Percentiles rank a stretch among this genome's conserved stretches.
phyloP scores from a whole-genome alignment of 371 early-diverging fungal genomes.

The Coemansia linderi region DNA sequence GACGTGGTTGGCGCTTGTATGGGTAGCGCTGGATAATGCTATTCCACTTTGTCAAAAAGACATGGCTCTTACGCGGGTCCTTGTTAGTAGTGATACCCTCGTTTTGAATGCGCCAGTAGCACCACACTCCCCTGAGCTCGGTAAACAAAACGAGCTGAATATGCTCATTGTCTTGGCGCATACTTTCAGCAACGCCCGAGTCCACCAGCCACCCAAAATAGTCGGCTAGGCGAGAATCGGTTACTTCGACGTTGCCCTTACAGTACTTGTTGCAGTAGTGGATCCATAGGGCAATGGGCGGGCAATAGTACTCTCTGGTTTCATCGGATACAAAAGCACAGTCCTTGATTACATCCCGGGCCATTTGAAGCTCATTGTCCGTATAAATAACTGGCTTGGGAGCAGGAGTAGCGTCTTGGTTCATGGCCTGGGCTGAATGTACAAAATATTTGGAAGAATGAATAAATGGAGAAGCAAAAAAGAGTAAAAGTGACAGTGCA shows the following conservation, averaged over 20 bases:
- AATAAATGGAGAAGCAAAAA: conserved; percentile 35
- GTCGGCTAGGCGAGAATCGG: conserved; percentile 28
- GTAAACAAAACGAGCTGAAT: conserved; percentile 45
- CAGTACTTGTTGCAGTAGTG: conserved; percentile 36
- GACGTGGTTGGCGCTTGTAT: conserved; percentile 29
- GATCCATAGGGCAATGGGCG: conserved; percentile 48
- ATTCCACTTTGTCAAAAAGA: neutral
- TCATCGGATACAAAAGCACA: conserved; percentile 28
- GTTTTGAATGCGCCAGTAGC: conserved; percentile 49
- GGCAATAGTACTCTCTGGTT: conserved; percentile 45
- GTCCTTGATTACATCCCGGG: conserved; percentile 37
- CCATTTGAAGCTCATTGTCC: conserved; percentile 31
- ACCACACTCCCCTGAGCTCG: conserved; percentile 43
- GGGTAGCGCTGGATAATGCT: no score
- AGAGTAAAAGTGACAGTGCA: conserved; percentile 1
- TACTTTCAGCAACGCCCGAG: conserved; percentile 46
- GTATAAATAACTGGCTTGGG: neutral
- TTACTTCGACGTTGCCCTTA: conserved; percentile 34
- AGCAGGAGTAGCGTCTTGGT: neutral
- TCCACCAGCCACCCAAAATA: conserved; percentile 50
- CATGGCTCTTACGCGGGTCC: no score
- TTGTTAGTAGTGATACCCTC: neutral
- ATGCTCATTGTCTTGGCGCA: conserved; percentile 36
- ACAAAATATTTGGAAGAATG: conserved; percentile 31
- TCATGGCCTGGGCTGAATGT: conserved; percentile 14